phyloP scores from a whole-genome alignment of 805 yeast species.

The Wickerhamomyces alni region DNA sequence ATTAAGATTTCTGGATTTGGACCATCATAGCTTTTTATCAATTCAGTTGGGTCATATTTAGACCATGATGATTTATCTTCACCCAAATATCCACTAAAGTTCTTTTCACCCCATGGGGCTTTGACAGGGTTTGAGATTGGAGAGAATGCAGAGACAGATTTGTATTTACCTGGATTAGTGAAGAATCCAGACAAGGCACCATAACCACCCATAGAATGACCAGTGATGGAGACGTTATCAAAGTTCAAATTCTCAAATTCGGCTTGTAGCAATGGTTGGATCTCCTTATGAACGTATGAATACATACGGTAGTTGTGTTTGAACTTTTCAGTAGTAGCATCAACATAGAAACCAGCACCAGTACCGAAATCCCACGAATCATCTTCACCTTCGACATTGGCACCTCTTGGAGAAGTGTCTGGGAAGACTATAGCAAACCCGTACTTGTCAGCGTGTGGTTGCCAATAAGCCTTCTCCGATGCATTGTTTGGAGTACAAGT shows the following conservation, averaged over 20 bases:
- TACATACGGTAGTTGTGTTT: slow-evolving; percentile 76
- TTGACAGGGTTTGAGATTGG: slow-evolving; percentile 79
- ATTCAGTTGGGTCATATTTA: slow-evolving; percentile 77
- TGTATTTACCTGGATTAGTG: slow-evolving; percentile 64
- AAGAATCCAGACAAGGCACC: slow-evolving; percentile 78
- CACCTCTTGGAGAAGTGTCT: slow-evolving; percentile 94
- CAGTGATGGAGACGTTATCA: slow-evolving; percentile 67
- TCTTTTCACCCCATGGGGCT: slow-evolving; percentile 86
- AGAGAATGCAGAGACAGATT: slow-evolving; percentile 82
- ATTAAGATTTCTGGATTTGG: slow-evolving; percentile 59
- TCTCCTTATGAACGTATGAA: slow-evolving; percentile 70
- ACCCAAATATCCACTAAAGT: slow-evolving; percentile 76
- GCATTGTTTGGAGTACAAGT: slow-evolving; percentile 94
- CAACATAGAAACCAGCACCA: slow-evolving; percentile 92
- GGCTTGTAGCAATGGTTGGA: slow-evolving; percentile 39
- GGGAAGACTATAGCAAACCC: slow-evolving; percentile 91
- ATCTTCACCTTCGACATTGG: slow-evolving; percentile 68
- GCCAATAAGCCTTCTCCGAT: slow-evolving; percentile 87
- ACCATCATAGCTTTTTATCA: slow-evolving; percentile 54
- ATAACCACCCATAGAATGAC: slow-evolving; percentile 98
- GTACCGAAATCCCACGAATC: slow-evolving; percentile 88
- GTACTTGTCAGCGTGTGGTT: slow-evolving; percentile 68
- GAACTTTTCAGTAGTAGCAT: slow-evolving; percentile 76
- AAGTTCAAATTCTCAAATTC: slow-evolving; percentile 48
- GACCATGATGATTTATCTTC: slow-evolving; percentile 46